phyloP scores from a whole-genome alignment of 1,284 basidiomycete species.

The Neolentinus lepideus region DNA sequence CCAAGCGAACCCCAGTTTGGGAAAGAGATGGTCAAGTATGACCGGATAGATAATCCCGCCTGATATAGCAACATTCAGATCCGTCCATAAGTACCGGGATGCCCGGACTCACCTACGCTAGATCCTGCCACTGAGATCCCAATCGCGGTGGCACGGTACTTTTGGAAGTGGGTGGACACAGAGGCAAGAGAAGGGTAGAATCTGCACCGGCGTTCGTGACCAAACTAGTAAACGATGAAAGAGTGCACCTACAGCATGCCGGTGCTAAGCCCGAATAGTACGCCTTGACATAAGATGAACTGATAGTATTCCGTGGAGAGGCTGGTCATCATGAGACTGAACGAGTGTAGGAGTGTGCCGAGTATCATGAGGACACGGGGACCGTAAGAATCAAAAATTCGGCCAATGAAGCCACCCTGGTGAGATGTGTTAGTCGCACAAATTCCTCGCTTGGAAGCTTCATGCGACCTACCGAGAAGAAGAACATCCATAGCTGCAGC shows the following conservation, averaged over 20 bases:
- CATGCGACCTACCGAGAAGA: constrained; percentile 33
- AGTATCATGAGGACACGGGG: background rate
- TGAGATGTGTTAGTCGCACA: background rate
- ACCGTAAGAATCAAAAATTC: background rate
- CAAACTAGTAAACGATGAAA: background rate
- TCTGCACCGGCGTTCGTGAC: background rate
- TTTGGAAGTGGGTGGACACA: background rate
- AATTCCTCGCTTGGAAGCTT: background rate
- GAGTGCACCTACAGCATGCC: background rate
- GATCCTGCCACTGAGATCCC: background rate
- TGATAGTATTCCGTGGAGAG: constrained; percentile 4
- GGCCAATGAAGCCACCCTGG: constrained; percentile 2
- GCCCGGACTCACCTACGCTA: background rate
- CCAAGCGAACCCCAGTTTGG: background rate
- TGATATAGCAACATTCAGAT: background rate
- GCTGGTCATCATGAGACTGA: background rate
- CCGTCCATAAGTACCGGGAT: background rate
- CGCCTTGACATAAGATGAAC: constrained; percentile 1
- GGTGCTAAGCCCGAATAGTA: background rate
- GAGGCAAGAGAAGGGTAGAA: constrained; percentile 1
- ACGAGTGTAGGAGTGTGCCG: background rate
- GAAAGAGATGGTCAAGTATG: background rate
- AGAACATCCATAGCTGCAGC: constrained; percentile 43
- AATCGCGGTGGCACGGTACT: background rate
- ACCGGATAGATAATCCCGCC: constrained; percentile 1